phyloP scores from a whole-genome alignment of 129 eudicot genomes.

The Solidago caesia region DNA sequence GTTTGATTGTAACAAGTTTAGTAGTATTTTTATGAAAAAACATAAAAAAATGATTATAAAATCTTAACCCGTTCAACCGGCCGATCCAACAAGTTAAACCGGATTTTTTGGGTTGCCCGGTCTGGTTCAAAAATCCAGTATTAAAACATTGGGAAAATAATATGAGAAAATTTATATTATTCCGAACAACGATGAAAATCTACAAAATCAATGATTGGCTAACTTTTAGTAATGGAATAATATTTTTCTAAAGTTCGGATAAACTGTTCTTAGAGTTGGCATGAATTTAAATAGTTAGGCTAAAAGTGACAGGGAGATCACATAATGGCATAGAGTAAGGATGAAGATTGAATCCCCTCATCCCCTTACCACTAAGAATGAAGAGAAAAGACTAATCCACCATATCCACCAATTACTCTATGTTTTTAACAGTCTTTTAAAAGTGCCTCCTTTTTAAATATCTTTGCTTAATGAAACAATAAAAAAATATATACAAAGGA shows the following conservation, averaged over 20 bases:
- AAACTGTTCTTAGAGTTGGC: background rate
- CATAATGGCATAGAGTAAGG: conserved; percentile 31
- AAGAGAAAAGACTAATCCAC: conserved; percentile 24
- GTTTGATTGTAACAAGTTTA: no score
- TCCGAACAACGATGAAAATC: no score
- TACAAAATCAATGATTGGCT: no score
- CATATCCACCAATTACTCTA: conserved; percentile 34
- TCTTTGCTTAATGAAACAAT: conserved; percentile 12
- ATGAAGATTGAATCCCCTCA: conserved; percentile 31
- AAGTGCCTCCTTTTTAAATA: background rate
- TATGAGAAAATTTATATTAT: no score
- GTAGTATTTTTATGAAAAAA: no score
- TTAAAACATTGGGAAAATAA: no score
- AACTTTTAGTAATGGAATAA: no score
- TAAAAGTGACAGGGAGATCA: conserved; percentile 39
- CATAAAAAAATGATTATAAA: no score
- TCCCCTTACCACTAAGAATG: conserved; percentile 35
- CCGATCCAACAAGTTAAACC: no score
- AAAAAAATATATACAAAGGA: background rate
- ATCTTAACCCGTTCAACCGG: no score
- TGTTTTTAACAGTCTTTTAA: conserved; percentile 1
- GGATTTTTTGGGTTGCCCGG: no score
- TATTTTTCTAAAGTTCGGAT: background rate
- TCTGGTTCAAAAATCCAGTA: no score
- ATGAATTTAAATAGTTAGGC: conserved; percentile 37